Percentiles rank a stretch among this genome's conserved stretches.
These are phyloP conservation scores for Smallanthus sonchifolius DNA, from an alignment of 129 eudicot genomes.

Conservation along the genomic window DNA sequence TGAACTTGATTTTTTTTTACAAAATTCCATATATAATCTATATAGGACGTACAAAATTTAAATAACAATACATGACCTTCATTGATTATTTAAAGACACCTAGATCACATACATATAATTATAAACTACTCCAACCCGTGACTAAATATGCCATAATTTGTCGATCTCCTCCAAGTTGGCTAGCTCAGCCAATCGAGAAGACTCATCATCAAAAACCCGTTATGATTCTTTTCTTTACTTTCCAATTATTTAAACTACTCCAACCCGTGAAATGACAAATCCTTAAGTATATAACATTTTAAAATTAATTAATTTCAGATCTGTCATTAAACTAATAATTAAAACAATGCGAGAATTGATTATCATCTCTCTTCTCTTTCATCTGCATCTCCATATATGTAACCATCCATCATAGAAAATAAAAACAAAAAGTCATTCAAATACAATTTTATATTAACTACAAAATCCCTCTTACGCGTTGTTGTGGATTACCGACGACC, in stretches of 20 bases:
- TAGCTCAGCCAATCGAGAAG: constrained; percentile 15
- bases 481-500: too few relatives aligned
- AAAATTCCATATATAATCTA: neutral
- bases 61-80: neutral
- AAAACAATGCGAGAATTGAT: neutral
- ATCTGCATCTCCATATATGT: neutral
- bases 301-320: neutral
- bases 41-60: neutral
- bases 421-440: neutral
- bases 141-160: constrained; percentile 16
- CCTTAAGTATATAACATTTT: neutral
- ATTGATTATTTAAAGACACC: constrained; percentile 10
- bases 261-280: neutral
- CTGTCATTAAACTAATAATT: neutral
- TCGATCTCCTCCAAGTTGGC: constrained; percentile 13
- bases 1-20: neutral
- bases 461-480: too few relatives aligned
- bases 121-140: constrained; percentile 17
- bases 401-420: neutral
- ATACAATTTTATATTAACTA: too few relatives aligned
- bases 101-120: neutral
- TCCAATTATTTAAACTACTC: neutral
- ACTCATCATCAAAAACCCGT: neutral
- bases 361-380: neutral
- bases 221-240: neutral